Conservation (phyloP, 2,329 filamentous ascomycete genomes). For the Penicillium olsonii region DNA sequence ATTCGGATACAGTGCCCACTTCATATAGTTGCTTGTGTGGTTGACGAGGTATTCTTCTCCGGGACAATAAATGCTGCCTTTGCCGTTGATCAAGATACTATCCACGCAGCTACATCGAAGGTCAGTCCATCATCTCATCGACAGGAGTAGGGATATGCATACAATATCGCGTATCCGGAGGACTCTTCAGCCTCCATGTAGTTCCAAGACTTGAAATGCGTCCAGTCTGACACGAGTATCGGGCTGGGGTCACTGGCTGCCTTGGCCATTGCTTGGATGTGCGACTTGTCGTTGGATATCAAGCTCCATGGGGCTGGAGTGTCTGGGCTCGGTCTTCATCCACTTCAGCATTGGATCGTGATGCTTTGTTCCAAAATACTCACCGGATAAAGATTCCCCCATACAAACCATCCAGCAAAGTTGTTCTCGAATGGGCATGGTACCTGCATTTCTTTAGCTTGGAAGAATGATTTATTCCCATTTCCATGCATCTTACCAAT, state of each 20-base stretch:
- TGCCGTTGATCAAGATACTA: slow-evolving; percentile 23
- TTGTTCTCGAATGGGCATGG: slow-evolving; percentile 56
- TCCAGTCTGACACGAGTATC: slow-evolving; percentile 58
- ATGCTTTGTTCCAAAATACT: slow-evolving; percentile 20
- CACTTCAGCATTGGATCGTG: not conserved
- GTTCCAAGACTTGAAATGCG: slow-evolving; percentile 51
- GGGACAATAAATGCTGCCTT: slow-evolving; percentile 21
- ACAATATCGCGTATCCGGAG: slow-evolving; percentile 11
- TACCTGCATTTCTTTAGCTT: not conserved
- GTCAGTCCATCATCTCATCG: not conserved
- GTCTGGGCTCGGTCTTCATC: not conserved
- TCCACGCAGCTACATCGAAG: slow-evolving; percentile 19
- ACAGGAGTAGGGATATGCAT: not conserved
- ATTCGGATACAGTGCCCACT: slow-evolving; percentile 8
- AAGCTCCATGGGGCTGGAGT: slow-evolving; percentile 23
- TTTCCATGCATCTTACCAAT: slow-evolving; percentile 55
- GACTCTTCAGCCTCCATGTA: slow-evolving; percentile 6
- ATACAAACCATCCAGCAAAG: slow-evolving; percentile 61
- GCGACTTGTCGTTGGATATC: slow-evolving; percentile 43
- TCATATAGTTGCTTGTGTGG: slow-evolving; percentile 6
- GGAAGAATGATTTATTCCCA: not conserved
- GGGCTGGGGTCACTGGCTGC: slow-evolving; percentile 52
- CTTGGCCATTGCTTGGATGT: slow-evolving; percentile 46
- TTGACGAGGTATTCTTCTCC: slow-evolving; percentile 16
- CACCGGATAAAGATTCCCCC: slow-evolving; percentile 56